Percentiles rank a stretch among this genome's conserved stretches.
phyloP scores from a whole-genome alignment of 2,329 filamentous ascomycete genomes.

The Ceratocystis colombiana region DNA sequence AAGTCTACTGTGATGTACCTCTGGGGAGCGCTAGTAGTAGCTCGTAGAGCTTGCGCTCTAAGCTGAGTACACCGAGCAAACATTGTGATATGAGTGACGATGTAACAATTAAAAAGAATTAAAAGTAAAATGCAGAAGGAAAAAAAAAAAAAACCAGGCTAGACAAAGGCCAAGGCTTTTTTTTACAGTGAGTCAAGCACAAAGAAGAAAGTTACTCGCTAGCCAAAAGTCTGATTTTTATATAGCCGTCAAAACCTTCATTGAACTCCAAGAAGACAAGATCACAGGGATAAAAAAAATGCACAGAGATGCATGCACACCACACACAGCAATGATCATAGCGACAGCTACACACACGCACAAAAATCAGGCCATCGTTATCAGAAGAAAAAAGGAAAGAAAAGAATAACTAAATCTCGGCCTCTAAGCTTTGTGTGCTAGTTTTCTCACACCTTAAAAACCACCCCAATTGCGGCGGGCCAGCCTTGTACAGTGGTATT shows the following conservation, averaged over 20 bases:
- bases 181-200: not conserved
- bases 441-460: not conserved
- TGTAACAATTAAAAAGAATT: conserved; percentile 17
- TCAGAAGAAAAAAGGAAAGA: not conserved
- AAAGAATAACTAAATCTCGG: not conserved
- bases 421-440: not conserved
- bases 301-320: conserved; percentile 18
- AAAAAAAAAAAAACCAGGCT: not conserved
- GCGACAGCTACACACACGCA: too few relatives aligned
- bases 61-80: conserved; percentile 27
- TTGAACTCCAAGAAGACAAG: conserved; percentile 25
- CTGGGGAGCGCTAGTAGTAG: conserved; percentile 21
- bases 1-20: conserved; percentile 18
- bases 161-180: too few relatives aligned
- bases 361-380: conserved; percentile 7
- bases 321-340: not conserved
- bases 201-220: not conserved
- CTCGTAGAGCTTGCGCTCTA: conserved; percentile 28
- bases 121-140: not conserved
- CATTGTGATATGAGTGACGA: conserved; percentile 26
- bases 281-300: conserved; percentile 31
- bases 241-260: conserved; percentile 6
- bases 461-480: too few relatives aligned
- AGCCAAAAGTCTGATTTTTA: conserved; percentile 11
- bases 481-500: too few relatives aligned